Conservation (phyloP, 371 early-diverging fungal species). For the Mortierella sp. region DNA sequence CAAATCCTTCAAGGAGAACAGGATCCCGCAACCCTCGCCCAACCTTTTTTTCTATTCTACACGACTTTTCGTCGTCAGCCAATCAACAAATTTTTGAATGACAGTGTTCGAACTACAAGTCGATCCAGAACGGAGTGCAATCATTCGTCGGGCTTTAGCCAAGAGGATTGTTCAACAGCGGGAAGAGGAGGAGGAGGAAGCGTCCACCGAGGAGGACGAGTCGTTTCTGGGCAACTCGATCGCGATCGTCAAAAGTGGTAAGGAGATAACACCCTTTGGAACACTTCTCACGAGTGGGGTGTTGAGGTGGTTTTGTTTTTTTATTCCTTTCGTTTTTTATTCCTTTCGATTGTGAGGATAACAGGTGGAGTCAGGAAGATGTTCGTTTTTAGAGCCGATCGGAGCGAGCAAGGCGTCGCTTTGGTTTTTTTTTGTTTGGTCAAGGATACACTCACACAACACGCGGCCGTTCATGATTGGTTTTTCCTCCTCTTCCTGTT, state of each 20-base stretch:
- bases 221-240: conserved; percentile 44
- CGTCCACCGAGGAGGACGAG: conserved; percentile 56
- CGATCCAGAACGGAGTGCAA: conserved; percentile 51
- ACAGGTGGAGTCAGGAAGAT: neutral
- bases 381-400: neutral
- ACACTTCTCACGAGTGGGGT: neutral
- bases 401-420: neutral
- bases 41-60: neutral
- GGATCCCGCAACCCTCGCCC: neutral
- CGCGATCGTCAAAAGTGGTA: conserved; percentile 40
- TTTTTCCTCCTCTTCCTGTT: neutral
- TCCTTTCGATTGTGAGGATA: too few species aligned
- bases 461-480: conserved; percentile 8
- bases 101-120: conserved; percentile 55
- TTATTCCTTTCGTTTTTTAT: neutral
- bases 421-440: neutral
- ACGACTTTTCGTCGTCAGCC: neutral
- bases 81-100: conserved; percentile 26
- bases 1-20: neutral
- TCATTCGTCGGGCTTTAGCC: conserved; percentile 54
- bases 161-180: conserved; percentile 54
- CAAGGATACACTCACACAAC: neutral
- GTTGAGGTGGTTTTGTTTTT: neutral
- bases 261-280: neutral
- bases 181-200: conserved; percentile 53